A percentile compares a stretch with the other conserved stretches of the same genome.
Evolutionary conservation across 2,329 filamentous ascomycete genomes (phyloP).

Genomic region (Trichothecium roseum): DNA sequence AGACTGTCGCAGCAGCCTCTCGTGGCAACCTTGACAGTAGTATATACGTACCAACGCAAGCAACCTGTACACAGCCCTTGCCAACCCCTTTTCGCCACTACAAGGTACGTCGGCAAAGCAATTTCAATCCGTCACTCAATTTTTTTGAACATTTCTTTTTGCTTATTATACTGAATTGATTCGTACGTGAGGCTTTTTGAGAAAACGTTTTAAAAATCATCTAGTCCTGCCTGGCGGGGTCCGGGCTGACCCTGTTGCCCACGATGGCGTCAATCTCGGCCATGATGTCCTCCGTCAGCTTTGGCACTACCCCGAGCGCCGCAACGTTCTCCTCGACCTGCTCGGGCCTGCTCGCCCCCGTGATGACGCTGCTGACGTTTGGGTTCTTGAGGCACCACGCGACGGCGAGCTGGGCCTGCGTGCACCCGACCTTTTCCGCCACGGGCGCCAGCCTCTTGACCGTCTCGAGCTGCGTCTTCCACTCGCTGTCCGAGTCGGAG

Average conservation of each 20-base stretch:
- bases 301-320: conserved; percentile 32
- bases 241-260: conserved; percentile 4
- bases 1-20: too few relatives aligned
- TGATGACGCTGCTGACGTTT: conserved; percentile 42
- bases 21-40: too few relatives aligned
- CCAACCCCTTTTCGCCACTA: too few relatives aligned
- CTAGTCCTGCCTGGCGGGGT: conserved; percentile 6
- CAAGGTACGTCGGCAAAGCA: too few relatives aligned
- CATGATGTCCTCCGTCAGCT: conserved; percentile 39
- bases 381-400: conserved; percentile 45
- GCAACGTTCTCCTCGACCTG: conserved; percentile 41
- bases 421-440: conserved; percentile 46
- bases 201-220: too few relatives aligned
- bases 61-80: too few relatives aligned
- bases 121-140: too few relatives aligned
- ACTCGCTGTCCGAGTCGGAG: conserved; percentile 43
- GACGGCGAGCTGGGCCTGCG: conserved; percentile 38
- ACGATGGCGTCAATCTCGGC: conserved; percentile 37
- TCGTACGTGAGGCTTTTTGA: too few relatives aligned
- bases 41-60: too few relatives aligned
- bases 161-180: too few relatives aligned
- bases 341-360: conserved; percentile 38
- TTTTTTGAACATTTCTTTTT: too few relatives aligned
- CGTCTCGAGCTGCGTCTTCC: conserved; percentile 36
- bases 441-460: conserved; percentile 34